These are phyloP conservation scores for Alternaria ventricosa DNA, from an alignment of 2,329 filamentous ascomycete genomes.

Conservation along the genomic window DNA sequence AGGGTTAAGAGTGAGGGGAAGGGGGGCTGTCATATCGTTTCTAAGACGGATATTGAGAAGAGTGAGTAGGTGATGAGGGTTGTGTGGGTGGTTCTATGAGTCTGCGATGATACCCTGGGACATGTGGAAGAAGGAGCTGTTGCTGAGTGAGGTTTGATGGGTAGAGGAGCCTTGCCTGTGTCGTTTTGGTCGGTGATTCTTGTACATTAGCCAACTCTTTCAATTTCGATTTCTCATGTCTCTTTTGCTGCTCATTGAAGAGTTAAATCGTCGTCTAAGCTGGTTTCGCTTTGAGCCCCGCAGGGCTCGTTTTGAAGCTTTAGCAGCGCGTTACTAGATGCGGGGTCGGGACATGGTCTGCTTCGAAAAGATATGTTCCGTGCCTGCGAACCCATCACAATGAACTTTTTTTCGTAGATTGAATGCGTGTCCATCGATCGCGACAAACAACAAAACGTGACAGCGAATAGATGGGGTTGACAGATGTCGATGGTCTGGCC, in stretches of 20 bases:
- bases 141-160: background rate
- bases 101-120: background rate
- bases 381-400: background rate
- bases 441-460: background rate
- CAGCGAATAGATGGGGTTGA: background rate
- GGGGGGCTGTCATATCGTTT: slow-evolving; percentile 19
- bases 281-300: background rate
- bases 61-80: background rate
- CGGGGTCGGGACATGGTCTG: background rate
- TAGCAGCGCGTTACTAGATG: background rate
- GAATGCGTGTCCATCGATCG: background rate
- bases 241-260: background rate
- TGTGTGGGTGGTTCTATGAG: background rate
- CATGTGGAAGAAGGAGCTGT: background rate
- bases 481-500: background rate
- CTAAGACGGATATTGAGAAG: slow-evolving; percentile 13
- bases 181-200: background rate
- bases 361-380: background rate
- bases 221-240: background rate
- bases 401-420: background rate
- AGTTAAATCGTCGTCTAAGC: background rate
- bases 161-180: background rate
- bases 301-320: background rate
- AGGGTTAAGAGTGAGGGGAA: slow-evolving; percentile 11
- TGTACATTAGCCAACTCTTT: background rate